A percentile compares a stretch with the other conserved stretches of the same genome.
Conservation (phyloP, 2,329 filamentous ascomycete species). For the Ophiognomonia clavigignenti-juglandacearum region DNA sequence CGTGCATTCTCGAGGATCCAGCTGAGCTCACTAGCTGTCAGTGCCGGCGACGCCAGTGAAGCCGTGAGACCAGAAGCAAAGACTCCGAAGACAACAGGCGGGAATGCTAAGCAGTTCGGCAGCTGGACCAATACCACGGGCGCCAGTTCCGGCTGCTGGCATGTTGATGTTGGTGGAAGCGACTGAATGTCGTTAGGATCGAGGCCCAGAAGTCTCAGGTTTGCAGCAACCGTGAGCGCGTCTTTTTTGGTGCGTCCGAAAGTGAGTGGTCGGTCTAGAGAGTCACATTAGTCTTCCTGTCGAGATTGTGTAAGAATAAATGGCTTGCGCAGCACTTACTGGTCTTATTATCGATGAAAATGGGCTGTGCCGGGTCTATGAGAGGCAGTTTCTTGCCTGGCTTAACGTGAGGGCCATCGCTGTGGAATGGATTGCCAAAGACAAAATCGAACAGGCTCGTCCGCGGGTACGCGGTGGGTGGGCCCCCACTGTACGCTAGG, state of each 20-base stretch:
- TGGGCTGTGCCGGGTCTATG: constrained; percentile 28
- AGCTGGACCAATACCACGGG: constrained; percentile 38
- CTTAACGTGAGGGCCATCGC: constrained; percentile 25
- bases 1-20: constrained; percentile 38
- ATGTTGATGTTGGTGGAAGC: constrained; percentile 35
- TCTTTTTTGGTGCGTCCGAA: constrained; percentile 28
- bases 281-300: constrained; percentile 2
- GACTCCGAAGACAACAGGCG: constrained; percentile 30
- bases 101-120: constrained; percentile 36
- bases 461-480: constrained; percentile 20
- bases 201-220: constrained; percentile 31
- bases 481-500: constrained; percentile 20
- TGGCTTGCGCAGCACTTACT: constrained; percentile 23
- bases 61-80: constrained; percentile 35
- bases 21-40: constrained; percentile 33
- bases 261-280: constrained; percentile 31
- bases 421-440: constrained; percentile 32
- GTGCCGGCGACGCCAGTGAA: constrained; percentile 33
- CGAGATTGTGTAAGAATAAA: neutral
- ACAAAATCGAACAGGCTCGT: constrained; percentile 31
- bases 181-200: constrained; percentile 27
- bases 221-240: constrained; percentile 30
- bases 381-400: constrained; percentile 25
- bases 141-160: constrained; percentile 31
- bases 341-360: constrained; percentile 36